Evolutionary conservation across 108 stramenopile genomes (phyloP), one percentile per base, ranked within the genome.

Genomic region (Nitzschia sp.): DNA sequence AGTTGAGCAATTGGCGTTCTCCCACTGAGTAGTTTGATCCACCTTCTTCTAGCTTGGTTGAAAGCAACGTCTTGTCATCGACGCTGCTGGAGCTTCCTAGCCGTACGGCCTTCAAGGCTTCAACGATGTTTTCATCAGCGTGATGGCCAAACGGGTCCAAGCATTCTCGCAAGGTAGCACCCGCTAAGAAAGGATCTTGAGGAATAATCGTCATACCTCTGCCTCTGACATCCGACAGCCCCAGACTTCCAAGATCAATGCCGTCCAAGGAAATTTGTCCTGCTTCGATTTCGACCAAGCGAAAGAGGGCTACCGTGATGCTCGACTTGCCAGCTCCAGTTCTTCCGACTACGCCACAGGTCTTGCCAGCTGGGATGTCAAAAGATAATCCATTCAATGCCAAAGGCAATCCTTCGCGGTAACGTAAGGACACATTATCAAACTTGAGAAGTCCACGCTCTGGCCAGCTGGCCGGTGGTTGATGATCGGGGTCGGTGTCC

Each of bases 111-210:
- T 72, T 53, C 8, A 97, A 80, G 19, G 95, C 96, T 30, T 91
- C 89, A 30, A 82, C 32, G 30, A 96, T 79, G 29, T 86, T 86
- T n/a, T 73, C 77, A 66, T 95, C 94, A 0, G 65, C 54, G 9
- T 73, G 77, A 50, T 61, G 35, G 2, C 76, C 83, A 54, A 97
- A 97, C 0, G 97, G 97, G 68, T 99, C 98, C 1, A 99, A 56
- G 66, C 96, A 96, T 36, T 95, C 86, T 25, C 97, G 80, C 28
- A 99, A 66, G 15, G 93, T 92, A 8, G 96, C 95, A 5, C 92
- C 88, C 57, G 97, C 95, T 34, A 99, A 76, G 45, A 97, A 86
- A 8, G 97, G 97, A 60, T 97, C 92, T 71, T 99, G 98, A 1
- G 97, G 97, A 45, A 99, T 97, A 47, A 99, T 97, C 0, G 80